Conservation (phyloP, 1,139 yeast species). For the Scheffersomyces titani region DNA sequence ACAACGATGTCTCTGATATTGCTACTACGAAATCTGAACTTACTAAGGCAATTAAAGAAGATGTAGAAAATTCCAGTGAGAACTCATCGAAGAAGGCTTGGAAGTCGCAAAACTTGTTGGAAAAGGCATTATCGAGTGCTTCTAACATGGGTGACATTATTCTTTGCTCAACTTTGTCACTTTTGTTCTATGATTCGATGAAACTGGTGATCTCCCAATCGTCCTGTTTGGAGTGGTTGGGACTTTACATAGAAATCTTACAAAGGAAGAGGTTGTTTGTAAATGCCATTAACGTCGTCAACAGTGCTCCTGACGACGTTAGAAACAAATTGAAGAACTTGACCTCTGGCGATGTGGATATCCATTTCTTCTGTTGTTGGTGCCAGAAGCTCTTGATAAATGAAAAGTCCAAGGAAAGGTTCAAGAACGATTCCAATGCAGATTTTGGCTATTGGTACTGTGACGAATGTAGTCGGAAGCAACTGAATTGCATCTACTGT, state of each 20-base stretch:
- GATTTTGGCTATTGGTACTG: conserved; percentile 82
- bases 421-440: conserved; percentile 4
- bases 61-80: conserved; percentile 5
- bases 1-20: background rate
- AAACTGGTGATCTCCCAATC: conserved; percentile 20
- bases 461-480: conserved; percentile 61
- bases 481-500: conserved; percentile 78
- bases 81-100: conserved; percentile 23
- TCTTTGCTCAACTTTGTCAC: conserved; percentile 59
- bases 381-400: conserved; percentile 68
- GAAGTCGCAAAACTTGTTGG: conserved; percentile 31
- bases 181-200: conserved; percentile 51
- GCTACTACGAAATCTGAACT: conserved; percentile 25
- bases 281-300: conserved; percentile 59
- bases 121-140: conserved; percentile 54
- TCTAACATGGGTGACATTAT: conserved; percentile 65
- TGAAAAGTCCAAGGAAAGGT: conserved; percentile 52
- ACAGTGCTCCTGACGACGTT: conserved; percentile 39
- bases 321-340: conserved; percentile 43
- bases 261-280: conserved; percentile 55
- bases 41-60: conserved; percentile 29
- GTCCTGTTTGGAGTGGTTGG: conserved; percentile 55
- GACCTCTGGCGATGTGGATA: conserved; percentile 55
- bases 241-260: conserved; percentile 58
- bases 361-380: conserved; percentile 66